Evolutionary conservation across 2,329 filamentous ascomycete species (phyloP).

Genomic region (Fusarium sp.): DNA sequence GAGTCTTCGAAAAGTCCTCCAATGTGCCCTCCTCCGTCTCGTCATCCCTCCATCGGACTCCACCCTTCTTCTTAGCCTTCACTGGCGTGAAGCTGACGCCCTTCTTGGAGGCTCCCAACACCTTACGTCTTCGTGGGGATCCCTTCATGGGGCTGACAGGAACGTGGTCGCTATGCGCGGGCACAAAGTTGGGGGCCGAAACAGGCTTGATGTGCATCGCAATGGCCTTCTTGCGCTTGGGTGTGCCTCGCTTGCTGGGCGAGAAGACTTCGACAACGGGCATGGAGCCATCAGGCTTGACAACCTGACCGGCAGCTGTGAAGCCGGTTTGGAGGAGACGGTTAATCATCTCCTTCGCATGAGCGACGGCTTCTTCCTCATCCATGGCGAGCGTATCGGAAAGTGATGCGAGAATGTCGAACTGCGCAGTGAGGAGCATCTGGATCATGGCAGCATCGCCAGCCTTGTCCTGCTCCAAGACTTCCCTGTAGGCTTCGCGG

Average conservation of each 20-base stretch:
- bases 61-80: conserved; percentile 79
- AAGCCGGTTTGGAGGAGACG: conserved; percentile 82
- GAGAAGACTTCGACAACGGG: conserved; percentile 73
- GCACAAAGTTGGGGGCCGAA: conserved; percentile 54
- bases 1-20: conserved; percentile 92
- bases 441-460: conserved; percentile 84
- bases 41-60: conserved; percentile 93
- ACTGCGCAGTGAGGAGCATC: conserved; percentile 86
- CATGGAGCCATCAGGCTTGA: conserved; percentile 84
- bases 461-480: conserved; percentile 85
- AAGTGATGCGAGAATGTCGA: conserved; percentile 87
- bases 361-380: conserved; percentile 82
- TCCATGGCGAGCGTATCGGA: conserved; percentile 84
- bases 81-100: conserved; percentile 83
- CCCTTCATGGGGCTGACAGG: conserved; percentile 69
- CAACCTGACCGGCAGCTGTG: conserved; percentile 79
- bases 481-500: conserved; percentile 78
- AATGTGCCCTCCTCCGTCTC: conserved; percentile 82
- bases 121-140: conserved; percentile 84
- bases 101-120: conserved; percentile 68
- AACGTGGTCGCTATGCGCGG: conserved; percentile 45
- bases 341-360: conserved; percentile 80
- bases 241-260: conserved; percentile 77
- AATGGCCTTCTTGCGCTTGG: conserved; percentile 73
- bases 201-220: conserved; percentile 55